Conservation (phyloP, 129 eudicot genomes). For the Oenanthe sinensis region DNA sequence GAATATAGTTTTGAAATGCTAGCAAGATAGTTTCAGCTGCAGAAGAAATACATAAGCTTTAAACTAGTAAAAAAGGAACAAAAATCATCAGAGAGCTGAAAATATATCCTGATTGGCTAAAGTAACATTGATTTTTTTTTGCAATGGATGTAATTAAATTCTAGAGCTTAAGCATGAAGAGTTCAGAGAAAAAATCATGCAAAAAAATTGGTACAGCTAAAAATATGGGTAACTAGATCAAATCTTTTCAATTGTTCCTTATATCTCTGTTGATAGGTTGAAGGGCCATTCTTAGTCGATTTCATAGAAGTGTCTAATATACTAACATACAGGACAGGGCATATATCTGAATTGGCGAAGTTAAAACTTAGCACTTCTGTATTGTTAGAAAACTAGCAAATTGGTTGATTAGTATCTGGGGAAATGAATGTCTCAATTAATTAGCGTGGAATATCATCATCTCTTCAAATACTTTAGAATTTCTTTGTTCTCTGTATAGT, state of each 20-base stretch:
- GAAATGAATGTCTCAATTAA: too few species aligned
- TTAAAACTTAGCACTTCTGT: too few species aligned
- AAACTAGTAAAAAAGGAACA: too few species aligned
- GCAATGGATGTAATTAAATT: not conserved
- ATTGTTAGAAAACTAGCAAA: not conserved
- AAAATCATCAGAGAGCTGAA: not conserved
- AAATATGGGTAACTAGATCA: not conserved
- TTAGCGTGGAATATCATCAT: not conserved
- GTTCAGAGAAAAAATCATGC: not conserved
- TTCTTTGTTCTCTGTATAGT: not conserved
- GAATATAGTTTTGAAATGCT: conserved; percentile 92
- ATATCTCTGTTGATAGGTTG: not conserved
- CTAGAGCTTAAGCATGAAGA: not conserved
- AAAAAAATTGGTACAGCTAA: not conserved
- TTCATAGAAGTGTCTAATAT: not conserved
- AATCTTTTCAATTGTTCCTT: not conserved
- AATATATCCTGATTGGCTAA: not conserved
- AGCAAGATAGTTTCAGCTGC: conserved; percentile 94
- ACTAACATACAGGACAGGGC: not conserved
- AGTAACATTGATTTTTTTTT: not conserved
- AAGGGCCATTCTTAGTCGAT: not conserved
- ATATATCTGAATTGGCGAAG: not conserved
- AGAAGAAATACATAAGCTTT: not conserved
- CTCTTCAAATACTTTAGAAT: too few species aligned
- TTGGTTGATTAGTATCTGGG: not conserved